Evolutionary conservation across 2,329 filamentous ascomycete genomes (phyloP).

Genomic region (Fusarium subglutinans): DNA sequence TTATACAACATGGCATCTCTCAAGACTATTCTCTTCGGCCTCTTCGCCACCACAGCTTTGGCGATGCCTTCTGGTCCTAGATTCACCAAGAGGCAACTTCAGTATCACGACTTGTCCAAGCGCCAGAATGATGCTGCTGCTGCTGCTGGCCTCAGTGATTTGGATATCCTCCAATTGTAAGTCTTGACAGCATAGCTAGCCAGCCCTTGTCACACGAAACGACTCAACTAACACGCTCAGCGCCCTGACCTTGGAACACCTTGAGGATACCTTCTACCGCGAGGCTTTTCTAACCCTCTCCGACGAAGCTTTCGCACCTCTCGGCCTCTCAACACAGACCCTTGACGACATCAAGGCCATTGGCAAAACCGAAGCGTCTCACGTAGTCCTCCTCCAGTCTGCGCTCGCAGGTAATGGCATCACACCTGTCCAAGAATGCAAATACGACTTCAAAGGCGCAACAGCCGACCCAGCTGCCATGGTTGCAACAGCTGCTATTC

Average conservation of each 20-base stretch:
- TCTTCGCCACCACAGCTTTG: constrained; percentile 56
- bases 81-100: constrained; percentile 55
- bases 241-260: constrained; percentile 77
- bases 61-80: constrained; percentile 58
- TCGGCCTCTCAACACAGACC: constrained; percentile 44
- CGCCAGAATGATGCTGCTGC: constrained; percentile 61
- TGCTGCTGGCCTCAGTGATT: constrained; percentile 58
- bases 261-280: constrained; percentile 77
- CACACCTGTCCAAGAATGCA: constrained; percentile 73
- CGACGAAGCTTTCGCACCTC: constrained; percentile 69
- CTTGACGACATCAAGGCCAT: constrained; percentile 66
- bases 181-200: constrained; percentile 33
- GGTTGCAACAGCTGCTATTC: constrained; percentile 73
- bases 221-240: constrained; percentile 28
- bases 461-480: constrained; percentile 73
- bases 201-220: not conserved
- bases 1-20: constrained; percentile 47
- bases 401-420: constrained; percentile 64
- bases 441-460: constrained; percentile 78
- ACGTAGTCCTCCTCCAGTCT: constrained; percentile 54
- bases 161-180: constrained; percentile 69
- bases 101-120: constrained; percentile 58
- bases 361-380: constrained; percentile 67
- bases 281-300: constrained; percentile 75
- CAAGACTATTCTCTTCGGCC: constrained; percentile 56